phyloP scores from a whole-genome alignment of 2,329 filamentous ascomycete species.

The Rhytidhysteron rufulum region DNA sequence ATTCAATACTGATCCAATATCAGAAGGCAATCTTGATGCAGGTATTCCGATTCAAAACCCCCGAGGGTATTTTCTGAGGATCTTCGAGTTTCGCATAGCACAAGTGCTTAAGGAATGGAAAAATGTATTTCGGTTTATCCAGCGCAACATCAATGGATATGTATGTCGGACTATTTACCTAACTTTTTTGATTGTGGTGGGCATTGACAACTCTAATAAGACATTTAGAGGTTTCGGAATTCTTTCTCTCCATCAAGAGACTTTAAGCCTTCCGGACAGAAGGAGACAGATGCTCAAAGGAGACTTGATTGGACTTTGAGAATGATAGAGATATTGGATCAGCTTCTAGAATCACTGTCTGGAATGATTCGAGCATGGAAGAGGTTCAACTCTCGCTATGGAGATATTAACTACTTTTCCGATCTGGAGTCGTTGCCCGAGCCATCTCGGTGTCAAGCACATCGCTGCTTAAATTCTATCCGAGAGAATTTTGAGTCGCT shows the following conservation, averaged over 20 bases:
- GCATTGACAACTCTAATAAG: background rate
- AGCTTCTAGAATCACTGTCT: conserved; percentile 4
- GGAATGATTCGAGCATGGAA: conserved; percentile 6
- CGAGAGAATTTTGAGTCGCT: background rate
- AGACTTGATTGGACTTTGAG: conserved; percentile 5
- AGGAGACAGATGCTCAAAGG: background rate
- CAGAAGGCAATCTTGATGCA: conserved; percentile 1
- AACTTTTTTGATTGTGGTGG: background rate
- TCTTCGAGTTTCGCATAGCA: background rate
- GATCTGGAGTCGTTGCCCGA: conserved; percentile 2
- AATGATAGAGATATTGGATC: conserved; percentile 7
- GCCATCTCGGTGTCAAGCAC: background rate
- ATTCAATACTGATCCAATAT: background rate
- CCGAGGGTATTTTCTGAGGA: conserved; percentile 2
- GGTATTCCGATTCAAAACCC: conserved; percentile 1
- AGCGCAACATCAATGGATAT: background rate
- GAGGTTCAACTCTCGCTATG: conserved; percentile 5
- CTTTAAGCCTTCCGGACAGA: too few species aligned
- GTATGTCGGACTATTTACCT: background rate
- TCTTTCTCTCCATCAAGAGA: background rate
- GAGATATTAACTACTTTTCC: conserved; percentile 5
- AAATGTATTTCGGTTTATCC: background rate
- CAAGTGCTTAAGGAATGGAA: conserved; percentile 1
- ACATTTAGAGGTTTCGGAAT: background rate
- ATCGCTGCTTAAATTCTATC: background rate